A percentile compares a stretch with the other conserved stretches of the same genome.
Evolutionary conservation across 2,329 filamentous ascomycete genomes (phyloP).

Genomic region (Diaporthe citriasiana): DNA sequence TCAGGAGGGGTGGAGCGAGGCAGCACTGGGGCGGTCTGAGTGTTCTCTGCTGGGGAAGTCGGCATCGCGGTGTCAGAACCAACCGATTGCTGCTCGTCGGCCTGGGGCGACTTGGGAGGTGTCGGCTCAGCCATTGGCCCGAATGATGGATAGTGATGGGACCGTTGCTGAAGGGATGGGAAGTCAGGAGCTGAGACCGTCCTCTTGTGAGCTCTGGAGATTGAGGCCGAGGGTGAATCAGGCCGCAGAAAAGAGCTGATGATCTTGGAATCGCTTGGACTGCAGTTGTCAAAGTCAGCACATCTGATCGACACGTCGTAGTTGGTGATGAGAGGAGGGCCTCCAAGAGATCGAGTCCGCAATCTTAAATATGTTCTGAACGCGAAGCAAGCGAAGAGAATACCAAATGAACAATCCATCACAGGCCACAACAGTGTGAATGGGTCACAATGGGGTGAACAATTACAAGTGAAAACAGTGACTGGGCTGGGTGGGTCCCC

Average conservation of each 20-base stretch:
- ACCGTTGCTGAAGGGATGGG: constrained; percentile 48
- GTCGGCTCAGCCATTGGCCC: constrained; percentile 48
- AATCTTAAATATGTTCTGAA: constrained; percentile 18
- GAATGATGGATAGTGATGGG: constrained; percentile 45
- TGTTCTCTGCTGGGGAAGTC: constrained; percentile 27
- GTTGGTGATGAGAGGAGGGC: neutral
- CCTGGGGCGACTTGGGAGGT: constrained; percentile 47
- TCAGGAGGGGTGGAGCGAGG: constrained; percentile 40
- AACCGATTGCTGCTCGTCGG: constrained; percentile 39
- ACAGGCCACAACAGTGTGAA: neutral
- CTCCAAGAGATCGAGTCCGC: neutral
- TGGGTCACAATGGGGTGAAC: constrained; percentile 26
- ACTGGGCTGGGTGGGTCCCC: constrained; percentile 2
- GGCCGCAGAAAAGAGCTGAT: constrained; percentile 43
- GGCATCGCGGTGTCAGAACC: constrained; percentile 44
- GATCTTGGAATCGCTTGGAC: constrained; percentile 39
- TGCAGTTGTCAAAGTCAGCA: constrained; percentile 32
- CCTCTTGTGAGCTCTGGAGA: constrained; percentile 60
- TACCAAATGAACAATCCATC: neutral
- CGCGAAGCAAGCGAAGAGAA: neutral
- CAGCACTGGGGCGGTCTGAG: neutral
- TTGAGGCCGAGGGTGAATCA: constrained; percentile 40
- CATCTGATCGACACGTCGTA: neutral
- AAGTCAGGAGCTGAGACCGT: constrained; percentile 65
- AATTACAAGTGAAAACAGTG: neutral